Percentiles rank a stretch among this genome's conserved stretches.
Conservation (phyloP, 2,329 filamentous ascomycete genomes). For the Dactylonectria estremocensis region DNA sequence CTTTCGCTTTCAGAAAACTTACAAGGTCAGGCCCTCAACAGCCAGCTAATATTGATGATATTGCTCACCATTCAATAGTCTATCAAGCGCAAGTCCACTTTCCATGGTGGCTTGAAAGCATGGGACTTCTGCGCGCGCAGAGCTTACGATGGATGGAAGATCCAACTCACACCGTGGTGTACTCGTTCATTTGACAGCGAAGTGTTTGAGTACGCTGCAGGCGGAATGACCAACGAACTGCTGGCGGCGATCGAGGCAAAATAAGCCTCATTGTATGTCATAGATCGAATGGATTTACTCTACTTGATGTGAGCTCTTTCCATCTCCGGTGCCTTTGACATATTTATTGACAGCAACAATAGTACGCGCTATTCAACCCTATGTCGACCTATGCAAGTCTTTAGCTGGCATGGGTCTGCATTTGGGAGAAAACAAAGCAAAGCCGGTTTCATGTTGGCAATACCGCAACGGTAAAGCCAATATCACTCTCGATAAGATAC, state of each 20-base stretch:
- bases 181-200: rapidly evolving
- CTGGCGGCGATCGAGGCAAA: background rate
- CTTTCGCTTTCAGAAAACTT: background rate
- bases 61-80: constrained; percentile 6
- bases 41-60: background rate
- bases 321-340: too few relatives aligned
- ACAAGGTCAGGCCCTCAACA: background rate
- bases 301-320: constrained; percentile 16
- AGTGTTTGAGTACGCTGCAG: rapidly evolving
- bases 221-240: background rate
- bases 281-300: rapidly evolving
- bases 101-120: constrained; percentile 2
- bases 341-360: background rate
- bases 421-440: background rate
- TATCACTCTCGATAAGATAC: background rate
- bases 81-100: constrained; percentile 18
- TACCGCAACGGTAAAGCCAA: rapidly evolving
- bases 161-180: constrained; percentile 14
- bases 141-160: constrained; percentile 30
- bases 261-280: constrained; percentile 29
- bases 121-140: constrained; percentile 32
- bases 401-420: background rate
- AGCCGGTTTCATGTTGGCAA: background rate
- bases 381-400: background rate
- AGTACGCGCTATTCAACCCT: background rate